Evolutionary conservation across 306 rosid genomes (phyloP).

Genomic region (Pyrus pyrifolia): DNA sequence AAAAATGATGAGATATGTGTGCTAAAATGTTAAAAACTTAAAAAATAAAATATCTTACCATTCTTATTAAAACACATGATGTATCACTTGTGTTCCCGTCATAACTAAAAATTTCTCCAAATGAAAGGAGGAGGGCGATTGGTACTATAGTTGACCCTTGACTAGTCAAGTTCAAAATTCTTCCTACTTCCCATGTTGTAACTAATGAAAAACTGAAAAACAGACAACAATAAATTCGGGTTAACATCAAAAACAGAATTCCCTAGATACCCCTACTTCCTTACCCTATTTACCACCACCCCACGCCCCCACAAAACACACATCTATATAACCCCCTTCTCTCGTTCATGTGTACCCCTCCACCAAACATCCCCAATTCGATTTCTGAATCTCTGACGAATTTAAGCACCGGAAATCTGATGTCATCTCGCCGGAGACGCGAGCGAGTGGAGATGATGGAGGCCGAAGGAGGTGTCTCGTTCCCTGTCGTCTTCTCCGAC

Average conservation of each 20-base stretch:
- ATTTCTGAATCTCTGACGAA: neutral
- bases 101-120: too few relatives aligned
- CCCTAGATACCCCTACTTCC: constrained; percentile 21
- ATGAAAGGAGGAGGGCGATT: too few relatives aligned
- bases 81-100: too few relatives aligned
- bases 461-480: constrained; percentile 4
- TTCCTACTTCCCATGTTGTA: too few relatives aligned
- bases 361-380: neutral
- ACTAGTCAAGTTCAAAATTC: too few relatives aligned
- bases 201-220: too few relatives aligned
- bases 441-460: constrained; percentile 17
- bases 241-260: neutral
- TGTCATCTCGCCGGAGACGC: neutral
- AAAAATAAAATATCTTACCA: too few relatives aligned
- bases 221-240: neutral
- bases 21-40: too few relatives aligned
- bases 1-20: too few relatives aligned
- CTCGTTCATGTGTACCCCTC: neutral
- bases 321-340: neutral
- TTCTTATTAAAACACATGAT: too few relatives aligned
- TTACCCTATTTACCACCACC: constrained; percentile 1
- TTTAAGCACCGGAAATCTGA: neutral
- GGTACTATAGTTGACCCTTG: too few relatives aligned
- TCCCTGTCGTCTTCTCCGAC: constrained; percentile 46
- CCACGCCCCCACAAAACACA: neutral